Evolutionary conservation across 1,284 basidiomycete genomes (phyloP).

Genomic region (Fistulinella staudtii): DNA sequence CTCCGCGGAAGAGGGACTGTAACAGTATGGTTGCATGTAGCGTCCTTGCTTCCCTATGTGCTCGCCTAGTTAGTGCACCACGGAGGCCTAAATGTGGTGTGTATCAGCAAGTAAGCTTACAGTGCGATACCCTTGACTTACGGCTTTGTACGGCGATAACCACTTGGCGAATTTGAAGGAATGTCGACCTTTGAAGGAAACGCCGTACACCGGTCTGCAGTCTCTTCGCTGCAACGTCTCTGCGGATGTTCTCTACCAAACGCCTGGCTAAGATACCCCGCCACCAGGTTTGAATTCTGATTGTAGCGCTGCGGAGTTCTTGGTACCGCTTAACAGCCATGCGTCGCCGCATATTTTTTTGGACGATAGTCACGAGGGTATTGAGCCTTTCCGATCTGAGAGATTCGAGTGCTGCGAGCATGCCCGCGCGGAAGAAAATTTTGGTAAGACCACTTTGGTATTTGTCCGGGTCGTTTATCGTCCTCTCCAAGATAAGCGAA

Average conservation of each 20-base stretch:
- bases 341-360: conserved; percentile 92
- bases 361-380: conserved; percentile 88
- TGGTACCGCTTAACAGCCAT: conserved; percentile 84
- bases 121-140: conserved; percentile 43
- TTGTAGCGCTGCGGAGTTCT: conserved; percentile 67
- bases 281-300: conserved; percentile 94
- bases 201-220: conserved; percentile 75
- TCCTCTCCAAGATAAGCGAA: conserved; percentile 78
- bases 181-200: conserved; percentile 72
- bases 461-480: conserved; percentile 91
- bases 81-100: conserved; percentile 60
- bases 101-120: conserved; percentile 9
- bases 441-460: conserved; percentile 97
- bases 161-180: conserved; percentile 59
- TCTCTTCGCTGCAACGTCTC: conserved; percentile 70
- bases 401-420: conserved; percentile 96
- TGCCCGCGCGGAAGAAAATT: conserved; percentile 99
- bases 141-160: conserved; percentile 82
- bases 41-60: conserved; percentile 61
- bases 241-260: conserved; percentile 68
- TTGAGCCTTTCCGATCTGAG: conserved; percentile 87
- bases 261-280: conserved; percentile 76
- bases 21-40: conserved; percentile 68
- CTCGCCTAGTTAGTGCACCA: conserved; percentile 71
- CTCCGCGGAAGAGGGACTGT: conserved; percentile 85